Evolutionary conservation across 805 yeast species (phyloP), one percentile per base, ranked within the genome.

Genomic region (Yamadazyma takamatsuzukensis): DNA sequence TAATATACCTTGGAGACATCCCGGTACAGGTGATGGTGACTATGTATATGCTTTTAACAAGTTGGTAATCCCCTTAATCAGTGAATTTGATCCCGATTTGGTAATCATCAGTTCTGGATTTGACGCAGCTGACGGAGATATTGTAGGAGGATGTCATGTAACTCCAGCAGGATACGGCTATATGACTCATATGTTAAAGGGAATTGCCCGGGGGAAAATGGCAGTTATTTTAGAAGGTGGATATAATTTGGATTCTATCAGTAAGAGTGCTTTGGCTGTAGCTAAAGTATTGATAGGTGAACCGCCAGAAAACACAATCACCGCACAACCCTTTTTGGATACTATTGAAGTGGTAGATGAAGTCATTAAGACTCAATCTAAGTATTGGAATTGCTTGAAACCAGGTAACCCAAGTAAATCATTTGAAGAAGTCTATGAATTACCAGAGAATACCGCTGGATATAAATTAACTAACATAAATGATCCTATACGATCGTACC

Each of bases 51-150:
- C 97, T 0, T 89, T 93, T 59, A 75, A 79, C 44, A 79, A 78
- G 48, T 80, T 90, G 12, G 74, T 93, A 9, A 74, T 93, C 76
- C 98, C 98, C 0, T 77, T 88, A 30, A 82, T 93, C 34, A 61
- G 78, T 36, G 98, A 93, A 55, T 93, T 82, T 49, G 80, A 80
- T 50, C 97, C 99, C 0, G 98, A 93, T 61, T 69, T 93, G 43
- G 90, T 89, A 4, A 86, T 93, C 21, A 80, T 93, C 19, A 85
- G 96, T 13, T 80, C 97, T 0, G 99, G 99, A 0, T 93, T 93
- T 49, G 99, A 93, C 62, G 98, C 98, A 14, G 99, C 99, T 1
- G 96, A 86, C 49, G 97, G 97, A 39, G 99, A 93, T 59, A 81
- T 87, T 37, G 85, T 93, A 42, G 99, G 98, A 8, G 95, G 90